These are phyloP conservation scores for Aspergillus sp. DNA, from an alignment of 2,329 filamentous ascomycete species.

Conservation along the genomic window DNA sequence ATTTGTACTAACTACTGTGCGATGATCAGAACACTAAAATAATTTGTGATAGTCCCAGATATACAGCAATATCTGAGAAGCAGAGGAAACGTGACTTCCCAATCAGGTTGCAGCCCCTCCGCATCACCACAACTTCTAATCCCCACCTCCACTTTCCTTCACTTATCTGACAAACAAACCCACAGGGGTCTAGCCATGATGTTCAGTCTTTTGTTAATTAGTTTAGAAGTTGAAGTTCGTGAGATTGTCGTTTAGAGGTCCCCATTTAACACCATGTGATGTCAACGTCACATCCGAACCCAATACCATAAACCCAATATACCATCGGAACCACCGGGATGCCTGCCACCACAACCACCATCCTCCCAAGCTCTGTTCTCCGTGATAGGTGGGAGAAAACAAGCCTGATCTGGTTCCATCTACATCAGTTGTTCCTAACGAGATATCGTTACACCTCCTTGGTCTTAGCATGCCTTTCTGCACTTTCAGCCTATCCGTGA, in stretches of 20 bases:
- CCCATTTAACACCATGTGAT: not conserved
- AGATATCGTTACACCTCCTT: not conserved
- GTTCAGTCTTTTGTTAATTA: not conserved
- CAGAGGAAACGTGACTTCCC: not conserved
- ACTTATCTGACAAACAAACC: not conserved
- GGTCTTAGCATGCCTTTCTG: not conserved
- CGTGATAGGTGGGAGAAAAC: not conserved
- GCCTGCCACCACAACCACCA: not conserved
- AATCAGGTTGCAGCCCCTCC: not conserved
- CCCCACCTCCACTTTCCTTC: not conserved
- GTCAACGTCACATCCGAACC: slow-evolving; percentile 1
- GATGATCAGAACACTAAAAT: too few species aligned
- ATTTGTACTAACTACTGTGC: too few species aligned
- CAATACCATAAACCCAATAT: not conserved
- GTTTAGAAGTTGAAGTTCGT: not conserved
- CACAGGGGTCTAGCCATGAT: too few species aligned
- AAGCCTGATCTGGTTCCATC: not conserved
- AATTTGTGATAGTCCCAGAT: too few species aligned
- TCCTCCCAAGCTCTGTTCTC: not conserved
- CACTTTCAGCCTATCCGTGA: not conserved
- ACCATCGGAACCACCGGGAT: slow-evolving; percentile 2
- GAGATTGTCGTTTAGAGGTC: not conserved
- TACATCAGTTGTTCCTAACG: not conserved
- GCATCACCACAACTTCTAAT: not conserved
- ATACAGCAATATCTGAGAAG: too few species aligned